A percentile compares a stretch with the other conserved stretches of the same genome.
Evolutionary conservation across 2,329 filamentous ascomycete genomes (phyloP).

Genomic region (Monosporascus sp.): DNA sequence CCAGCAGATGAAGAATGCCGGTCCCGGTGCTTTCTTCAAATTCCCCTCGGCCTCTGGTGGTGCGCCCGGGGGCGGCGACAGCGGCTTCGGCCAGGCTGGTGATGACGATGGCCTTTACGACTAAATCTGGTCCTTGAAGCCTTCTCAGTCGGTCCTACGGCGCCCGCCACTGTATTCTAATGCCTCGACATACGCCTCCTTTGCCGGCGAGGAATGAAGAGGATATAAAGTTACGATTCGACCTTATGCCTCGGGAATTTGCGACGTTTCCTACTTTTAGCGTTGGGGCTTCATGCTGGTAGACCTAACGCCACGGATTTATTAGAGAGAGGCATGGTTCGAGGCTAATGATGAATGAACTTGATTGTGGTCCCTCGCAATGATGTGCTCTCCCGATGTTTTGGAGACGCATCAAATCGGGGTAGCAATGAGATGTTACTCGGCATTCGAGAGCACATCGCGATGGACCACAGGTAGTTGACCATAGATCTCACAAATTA

Average conservation of each 20-base stretch:
- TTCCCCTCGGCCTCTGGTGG: slow-evolving; percentile 78
- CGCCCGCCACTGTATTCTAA: slow-evolving; percentile 39
- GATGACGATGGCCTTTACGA: slow-evolving; percentile 98
- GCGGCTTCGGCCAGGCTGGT: slow-evolving; percentile 75
- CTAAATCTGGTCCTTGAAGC: slow-evolving; percentile 45
- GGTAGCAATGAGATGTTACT: background rate
- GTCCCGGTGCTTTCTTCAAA: slow-evolving; percentile 95
- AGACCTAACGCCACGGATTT: background rate
- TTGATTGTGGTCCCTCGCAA: background rate
- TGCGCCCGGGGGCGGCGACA: slow-evolving; percentile 53
- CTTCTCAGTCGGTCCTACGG: slow-evolving; percentile 4
- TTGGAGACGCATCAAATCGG: background rate
- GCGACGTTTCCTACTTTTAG: background rate
- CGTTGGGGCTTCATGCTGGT: slow-evolving; percentile 4
- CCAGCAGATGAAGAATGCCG: slow-evolving; percentile 98
- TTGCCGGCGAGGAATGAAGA: background rate
- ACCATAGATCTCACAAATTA: slow-evolving; percentile 27
- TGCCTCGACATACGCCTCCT: slow-evolving; percentile 25
- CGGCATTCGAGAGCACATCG: background rate
- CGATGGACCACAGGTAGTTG: background rate
- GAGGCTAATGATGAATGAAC: background rate
- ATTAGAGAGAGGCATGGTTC: background rate
- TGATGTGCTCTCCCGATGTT: background rate
- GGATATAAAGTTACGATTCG: background rate
- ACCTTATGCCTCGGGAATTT: background rate